Base-by-base conservation (phyloP, 179 eudicot species). In the Drosera spatulata region DNA sequence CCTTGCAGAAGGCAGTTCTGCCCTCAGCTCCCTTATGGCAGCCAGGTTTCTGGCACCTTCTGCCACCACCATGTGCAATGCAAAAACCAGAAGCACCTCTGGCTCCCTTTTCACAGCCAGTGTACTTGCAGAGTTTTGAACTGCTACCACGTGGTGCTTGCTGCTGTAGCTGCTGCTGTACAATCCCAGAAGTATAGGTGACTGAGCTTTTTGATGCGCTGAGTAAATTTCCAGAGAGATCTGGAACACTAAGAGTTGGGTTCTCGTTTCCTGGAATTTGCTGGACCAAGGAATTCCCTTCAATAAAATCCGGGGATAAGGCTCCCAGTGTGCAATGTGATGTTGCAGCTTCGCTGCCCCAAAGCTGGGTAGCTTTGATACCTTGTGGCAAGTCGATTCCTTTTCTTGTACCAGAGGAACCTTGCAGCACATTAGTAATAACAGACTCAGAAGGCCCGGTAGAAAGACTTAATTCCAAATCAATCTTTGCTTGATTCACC, bases 21-120 rank as follows among this genome's bases (percentile, higher is more conserved):
- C 99, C 99, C 71, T 93, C 99, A 11, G 99, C 99, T 72, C 99
- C 99, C 69, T 86, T 93, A 49, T 71, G 84, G 79, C 99, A 93
- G 61, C 90, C 96, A 11, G 64, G 71, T 72, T 77, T 87, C 65
- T 88, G 95, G 68, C 99, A 93, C 74, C 99, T 76, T 47, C 95
- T 80, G 10, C 99, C 99, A 12, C 99, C 99, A 42, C 99, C 96
- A 75, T 93, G 99, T 42, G 96, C 96, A 68, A 93, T 93, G 67
- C 99, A 93, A 42, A 82, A 84, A 22, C 96, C 99, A 11, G 99
- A 89, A 57, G 89, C 90, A 49, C 99, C 99, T 64, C 96, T 77
- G 50, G 99, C 96, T 39, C 96, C 96, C 76, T 93, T 93, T 48
- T 60, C 79, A 76, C 99, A 93, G 52, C 94, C 99, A 50, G 44